Evolutionary conservation across 306 rosid species (phyloP), one percentile per base, ranked within the genome.

Genomic region (Sechiopsis laciniata): DNA sequence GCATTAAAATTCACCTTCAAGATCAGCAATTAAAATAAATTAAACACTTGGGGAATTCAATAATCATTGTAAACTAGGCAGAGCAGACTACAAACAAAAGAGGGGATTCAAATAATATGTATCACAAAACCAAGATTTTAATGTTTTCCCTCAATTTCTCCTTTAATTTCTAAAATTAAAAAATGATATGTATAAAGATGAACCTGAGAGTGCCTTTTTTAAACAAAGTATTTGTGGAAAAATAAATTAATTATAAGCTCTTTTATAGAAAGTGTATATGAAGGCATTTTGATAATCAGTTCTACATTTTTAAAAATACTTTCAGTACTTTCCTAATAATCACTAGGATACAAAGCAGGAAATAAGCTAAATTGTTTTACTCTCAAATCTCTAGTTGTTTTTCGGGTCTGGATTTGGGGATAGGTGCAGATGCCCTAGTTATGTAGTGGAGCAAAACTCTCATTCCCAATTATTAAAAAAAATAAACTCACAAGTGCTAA

Each of bases 1-100:
- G 19, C 55, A 67, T 11, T 13, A 12, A 69, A 69, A 68, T 19
- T 67, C 55, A 55, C 45, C 72, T 66, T 66, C 57, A 50, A 69
- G 58, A 69, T 69, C 21, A 50, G 3, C 20, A 19, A 0, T 32
- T 67, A 42, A 24, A 48, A 16, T 60, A 29, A 42, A 29, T 60
- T 26, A 3, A 4, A 24, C 17, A 59, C 65, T 24, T 59, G 7
- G 65, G 42, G 10, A 59, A 20, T 19, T 24, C 37, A 14, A 59
- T 59, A 26, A 60, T 60, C 46, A 61, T 15, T 2, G 21, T 15
- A 15, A 61, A 61, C 19, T 61, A 1, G 7, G 3, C 68, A 32
- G 8, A 32, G 48, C 24, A 57, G 62, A 57, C 15, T 16, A 57
- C 63, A 13, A 24, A 57, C 16, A 1, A 21, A 57, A 57, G 32